Conservation (phyloP, 169 alveolate genomes). For the Plasmodium vinckei region DNA sequence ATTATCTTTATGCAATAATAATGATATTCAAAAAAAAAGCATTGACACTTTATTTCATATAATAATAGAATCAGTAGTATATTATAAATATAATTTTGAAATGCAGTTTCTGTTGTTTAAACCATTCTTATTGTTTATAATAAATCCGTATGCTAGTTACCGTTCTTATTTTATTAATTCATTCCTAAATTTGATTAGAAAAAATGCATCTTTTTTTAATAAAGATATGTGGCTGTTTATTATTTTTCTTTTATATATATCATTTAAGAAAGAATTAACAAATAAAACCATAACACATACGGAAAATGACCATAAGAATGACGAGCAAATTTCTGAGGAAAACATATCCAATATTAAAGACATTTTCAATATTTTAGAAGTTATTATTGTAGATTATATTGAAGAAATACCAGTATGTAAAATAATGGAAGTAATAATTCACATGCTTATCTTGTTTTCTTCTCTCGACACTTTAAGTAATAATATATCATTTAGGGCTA, state of each 20-base stretch:
- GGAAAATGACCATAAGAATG: background rate
- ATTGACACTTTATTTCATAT: conserved; percentile 64
- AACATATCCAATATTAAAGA: conserved; percentile 56
- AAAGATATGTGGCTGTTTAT: conserved; percentile 62
- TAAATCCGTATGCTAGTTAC: conserved; percentile 59
- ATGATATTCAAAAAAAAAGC: conserved; percentile 69
- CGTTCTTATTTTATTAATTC: conserved; percentile 54
- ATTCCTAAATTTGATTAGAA: conserved; percentile 56
- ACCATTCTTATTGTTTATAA: conserved; percentile 63
- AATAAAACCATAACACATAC: conserved; percentile 14
- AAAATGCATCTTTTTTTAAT: conserved; percentile 68
- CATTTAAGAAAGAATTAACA: conserved; percentile 65
- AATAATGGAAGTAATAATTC: conserved; percentile 67
- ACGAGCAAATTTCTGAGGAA: conserved; percentile 32
- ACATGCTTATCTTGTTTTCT: conserved; percentile 68
- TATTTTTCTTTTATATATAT: conserved; percentile 56
- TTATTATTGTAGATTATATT: conserved; percentile 71
- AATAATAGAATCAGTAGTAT: conserved; percentile 48
- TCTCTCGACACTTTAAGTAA: conserved; percentile 51
- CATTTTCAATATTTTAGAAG: conserved; percentile 65
- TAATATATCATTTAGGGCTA: conserved; percentile 66
- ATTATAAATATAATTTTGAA: conserved; percentile 56
- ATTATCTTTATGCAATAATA: conserved; percentile 67
- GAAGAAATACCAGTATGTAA: conserved; percentile 73
- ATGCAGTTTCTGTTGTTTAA: conserved; percentile 61